Percentiles rank a stretch among this genome's conserved stretches.
These are phyloP conservation scores for Hansenula sp. DNA, from an alignment of 1,139 yeast species.

Conservation along the genomic window DNA sequence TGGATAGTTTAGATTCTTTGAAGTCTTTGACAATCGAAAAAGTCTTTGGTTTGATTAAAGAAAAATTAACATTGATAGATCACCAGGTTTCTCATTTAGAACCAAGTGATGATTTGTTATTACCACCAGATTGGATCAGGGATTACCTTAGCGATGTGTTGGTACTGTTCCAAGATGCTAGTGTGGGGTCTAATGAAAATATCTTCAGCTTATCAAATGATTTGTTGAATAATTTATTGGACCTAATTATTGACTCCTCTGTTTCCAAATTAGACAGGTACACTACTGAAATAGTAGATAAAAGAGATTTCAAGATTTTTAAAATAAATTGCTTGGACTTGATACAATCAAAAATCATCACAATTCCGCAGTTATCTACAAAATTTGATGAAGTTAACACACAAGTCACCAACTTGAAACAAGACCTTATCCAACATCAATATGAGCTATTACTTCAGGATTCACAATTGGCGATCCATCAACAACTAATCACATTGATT, in stretches of 20 bases:
- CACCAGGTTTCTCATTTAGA: constrained; percentile 18
- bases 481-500: constrained; percentile 67
- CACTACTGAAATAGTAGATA: constrained; percentile 22
- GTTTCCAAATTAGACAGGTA: constrained; percentile 37
- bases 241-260: constrained; percentile 45
- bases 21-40: constrained; percentile 35
- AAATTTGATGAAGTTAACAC: constrained; percentile 34
- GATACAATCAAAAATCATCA: constrained; percentile 50
- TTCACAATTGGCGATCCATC: constrained; percentile 51
- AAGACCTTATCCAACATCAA: constrained; percentile 39
- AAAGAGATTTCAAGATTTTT: constrained; percentile 31
- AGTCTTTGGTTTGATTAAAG: constrained; percentile 36
- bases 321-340: constrained; percentile 59
- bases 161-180: constrained; percentile 41
- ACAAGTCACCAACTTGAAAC: constrained; percentile 31
- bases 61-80: constrained; percentile 41
- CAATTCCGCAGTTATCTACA: constrained; percentile 33
- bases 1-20: constrained; percentile 16
- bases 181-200: constrained; percentile 23
- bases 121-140: constrained; percentile 73
- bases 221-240: constrained; percentile 32
- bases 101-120: constrained; percentile 39
- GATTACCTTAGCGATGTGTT: constrained; percentile 49
- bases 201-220: constrained; percentile 36
- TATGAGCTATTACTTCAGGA: constrained; percentile 40